Base-by-base conservation (phyloP, 208 protist genomes). In the Crithidia fasciculata region DNA sequence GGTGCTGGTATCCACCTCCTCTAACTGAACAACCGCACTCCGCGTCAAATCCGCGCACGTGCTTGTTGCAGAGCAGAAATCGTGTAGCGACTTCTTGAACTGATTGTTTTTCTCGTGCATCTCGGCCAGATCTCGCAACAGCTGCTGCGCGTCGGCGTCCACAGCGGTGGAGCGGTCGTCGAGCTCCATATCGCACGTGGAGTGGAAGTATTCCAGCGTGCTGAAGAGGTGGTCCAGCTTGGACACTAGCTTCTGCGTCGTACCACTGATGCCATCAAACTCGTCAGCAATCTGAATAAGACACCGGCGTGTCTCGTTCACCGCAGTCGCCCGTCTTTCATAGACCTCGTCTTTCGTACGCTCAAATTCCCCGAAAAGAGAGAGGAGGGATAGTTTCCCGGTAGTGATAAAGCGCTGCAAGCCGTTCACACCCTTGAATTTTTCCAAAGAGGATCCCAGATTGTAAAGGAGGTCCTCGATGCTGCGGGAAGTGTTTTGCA, bases 281-380 rank as follows among this genome's bases (percentile, higher is more conserved):
- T 78, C 57, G 19, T 87, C 78, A 7, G 63, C 82, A 15, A 92
- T 58, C 57, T 81, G 75, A 39, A 92, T 12, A 6, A 94, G 41
- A 57, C 76, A 81, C 36, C 76, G 63, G 3, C 82, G 75, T 40
- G 81, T 91, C 16, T 78, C 59, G n/a, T 65, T 73, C 15, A 91
- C 69, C 15, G 76, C 74, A 39, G 76, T 13, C 9, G 79, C 73
- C 8, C 86, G 57, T n/a, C 65, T 56, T 71, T 88, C 78, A 41
- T 87, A 92, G 2, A 87, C 49, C 15, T 81, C 83, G 57, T 92
- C 84, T 36, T 65, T 64, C 5, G 82, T 90, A 66, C 83, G 67
- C 59, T 90, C 81, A 71, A 92, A 92, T 36, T 85, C 81, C 1
- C 85, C 85, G 13, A 94, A 70, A 60, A 86, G 80, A 6, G 81